Base-by-base conservation (phyloP, 2,329 filamentous ascomycete genomes). In the Apiospora kogelbergensis region DNA sequence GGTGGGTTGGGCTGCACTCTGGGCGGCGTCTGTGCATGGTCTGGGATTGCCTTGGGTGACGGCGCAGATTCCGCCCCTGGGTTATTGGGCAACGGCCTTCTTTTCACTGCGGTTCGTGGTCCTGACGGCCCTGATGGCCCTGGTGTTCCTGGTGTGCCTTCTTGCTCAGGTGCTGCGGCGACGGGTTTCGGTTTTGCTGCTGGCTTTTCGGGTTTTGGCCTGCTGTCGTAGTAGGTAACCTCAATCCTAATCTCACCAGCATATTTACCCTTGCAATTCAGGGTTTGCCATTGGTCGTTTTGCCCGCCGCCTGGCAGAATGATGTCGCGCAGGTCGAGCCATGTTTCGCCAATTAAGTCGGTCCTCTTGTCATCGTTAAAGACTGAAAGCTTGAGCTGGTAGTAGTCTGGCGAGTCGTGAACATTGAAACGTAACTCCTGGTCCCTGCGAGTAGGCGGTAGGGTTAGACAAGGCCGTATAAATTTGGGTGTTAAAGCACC, bases 301-400 rank as follows among this genome's bases (percentile, higher is more conserved):
- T 98, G 94, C n/a, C 96, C 95, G 65, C 96, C 96, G 64, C 96
- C 95, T 1, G 90, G 85, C 24, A 95, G 86, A 71, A 99, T 88
- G 74, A 99, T 92, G 74, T 89, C 87, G 73, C 90, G 90, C 70
- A 99, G 85, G 76, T 93, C 92, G 69, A 98, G 89, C 91, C 93
- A 98, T 7, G 93, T 90, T 81, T 99, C 96, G 73, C 96, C 96
- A 75, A 99, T 98, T 72, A 99, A 81, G 74, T 99, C 96, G 0
- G 95, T 98, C 83, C 92, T 97, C 84, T 98, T 98, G 82, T 99
- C 96, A 76, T 99, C 96, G 78, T 97, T 98, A 83, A 99, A 99
- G 6, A 98, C 89, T 2, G 95, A 98, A 20, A 98, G 87, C 79
- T 99, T 99, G 69, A 99, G 87, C 78, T 95, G 93, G 81, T 94